Evolutionary conservation across 192 early-diverging fungal genomes (phyloP).

Genomic region (Gorgonomyces haynaldii): DNA sequence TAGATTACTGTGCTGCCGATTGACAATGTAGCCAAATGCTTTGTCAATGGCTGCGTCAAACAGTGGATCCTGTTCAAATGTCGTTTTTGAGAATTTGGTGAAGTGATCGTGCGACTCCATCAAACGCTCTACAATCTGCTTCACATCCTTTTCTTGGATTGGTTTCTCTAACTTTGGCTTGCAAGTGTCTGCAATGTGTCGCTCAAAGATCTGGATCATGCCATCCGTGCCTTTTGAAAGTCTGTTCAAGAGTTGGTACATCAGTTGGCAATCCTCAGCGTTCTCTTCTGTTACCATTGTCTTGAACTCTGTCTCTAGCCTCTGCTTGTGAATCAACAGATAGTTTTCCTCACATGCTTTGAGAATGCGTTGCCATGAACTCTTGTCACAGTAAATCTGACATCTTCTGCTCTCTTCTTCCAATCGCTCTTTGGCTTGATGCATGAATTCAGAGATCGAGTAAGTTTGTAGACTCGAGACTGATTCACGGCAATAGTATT

Average conservation of each 20-base stretch:
- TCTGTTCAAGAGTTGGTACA: slow-evolving; percentile 52
- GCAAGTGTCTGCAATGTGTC: slow-evolving; percentile 29
- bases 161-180: neutral
- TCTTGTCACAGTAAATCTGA: neutral
- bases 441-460: slow-evolving; percentile 62
- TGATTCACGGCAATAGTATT: slow-evolving; percentile 62
- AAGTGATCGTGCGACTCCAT: slow-evolving; percentile 55
- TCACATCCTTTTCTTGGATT: slow-evolving; percentile 48
- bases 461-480: slow-evolving; percentile 37
- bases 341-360: slow-evolving; percentile 67
- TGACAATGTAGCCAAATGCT: slow-evolving; percentile 33
- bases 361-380: slow-evolving; percentile 27
- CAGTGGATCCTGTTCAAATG: slow-evolving; percentile 52
- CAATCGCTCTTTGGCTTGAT: slow-evolving; percentile 18
- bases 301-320: slow-evolving; percentile 57
- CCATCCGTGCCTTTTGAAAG: slow-evolving; percentile 51
- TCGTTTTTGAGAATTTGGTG: slow-evolving; percentile 38
- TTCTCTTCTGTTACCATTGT: slow-evolving; percentile 52
- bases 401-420: neutral
- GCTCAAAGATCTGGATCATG: slow-evolving; percentile 51
- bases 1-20: slow-evolving; percentile 45
- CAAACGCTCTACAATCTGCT: slow-evolving; percentile 55
- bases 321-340: slow-evolving; percentile 49
- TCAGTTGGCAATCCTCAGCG: slow-evolving; percentile 52
- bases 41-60: slow-evolving; percentile 75